phyloP scores from a whole-genome alignment of 2,329 filamentous ascomycete species.

The Aspergillus persii region DNA sequence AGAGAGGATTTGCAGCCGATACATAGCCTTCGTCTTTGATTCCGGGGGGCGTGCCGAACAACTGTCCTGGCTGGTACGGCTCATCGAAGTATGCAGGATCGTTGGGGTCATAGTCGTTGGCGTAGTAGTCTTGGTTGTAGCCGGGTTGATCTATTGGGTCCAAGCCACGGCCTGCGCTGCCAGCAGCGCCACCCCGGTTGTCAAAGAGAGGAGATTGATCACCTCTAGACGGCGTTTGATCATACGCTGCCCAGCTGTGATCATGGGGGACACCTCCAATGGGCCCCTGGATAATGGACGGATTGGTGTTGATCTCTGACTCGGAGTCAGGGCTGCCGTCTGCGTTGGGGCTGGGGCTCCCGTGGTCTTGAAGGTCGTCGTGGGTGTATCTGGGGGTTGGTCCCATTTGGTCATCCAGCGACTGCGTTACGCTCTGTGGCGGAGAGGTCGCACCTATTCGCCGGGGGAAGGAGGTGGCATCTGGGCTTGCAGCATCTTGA shows the following conservation, averaged over 20 bases:
- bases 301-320: conserved; percentile 74
- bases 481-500: conserved; percentile 35
- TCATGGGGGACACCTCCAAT: conserved; percentile 56
- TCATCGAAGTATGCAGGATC: conserved; percentile 36
- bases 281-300: conserved; percentile 75
- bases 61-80: conserved; percentile 34
- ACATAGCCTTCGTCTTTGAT: conserved; percentile 89
- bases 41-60: conserved; percentile 55
- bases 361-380: conserved; percentile 76
- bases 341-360: conserved; percentile 33
- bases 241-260: conserved; percentile 56
- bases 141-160: conserved; percentile 55
- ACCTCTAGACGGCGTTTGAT: conserved; percentile 53
- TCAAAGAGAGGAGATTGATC: conserved; percentile 27
- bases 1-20: conserved; percentile 65
- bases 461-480: conserved; percentile 39
- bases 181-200: conserved; percentile 46
- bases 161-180: conserved; percentile 54
- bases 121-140: conserved; percentile 63
- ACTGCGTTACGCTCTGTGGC: conserved; percentile 54
- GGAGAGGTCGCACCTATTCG: conserved; percentile 49
- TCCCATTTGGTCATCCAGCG: conserved; percentile 42
- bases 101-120: conserved; percentile 31
- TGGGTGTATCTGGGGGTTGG: conserved; percentile 63
- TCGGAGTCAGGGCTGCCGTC: conserved; percentile 46